These are phyloP conservation scores for Sarocladiaceae sp. DNA, from an alignment of 2,329 filamentous ascomycete species.

Conservation along the genomic window DNA sequence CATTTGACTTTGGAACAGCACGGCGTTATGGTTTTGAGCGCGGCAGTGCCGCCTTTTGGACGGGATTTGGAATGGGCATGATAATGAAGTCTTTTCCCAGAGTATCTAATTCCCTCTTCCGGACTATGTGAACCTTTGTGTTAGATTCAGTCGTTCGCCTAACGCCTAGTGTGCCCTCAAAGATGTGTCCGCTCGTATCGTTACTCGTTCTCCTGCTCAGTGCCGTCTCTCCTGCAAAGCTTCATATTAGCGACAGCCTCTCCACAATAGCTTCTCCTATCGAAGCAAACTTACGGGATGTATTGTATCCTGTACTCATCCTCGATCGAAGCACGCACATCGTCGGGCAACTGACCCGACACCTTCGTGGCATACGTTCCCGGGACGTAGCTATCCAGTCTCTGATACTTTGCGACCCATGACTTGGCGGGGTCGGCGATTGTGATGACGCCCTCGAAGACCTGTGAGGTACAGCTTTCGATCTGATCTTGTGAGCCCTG, in stretches of 20 bases:
- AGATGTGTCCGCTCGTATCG: not conserved
- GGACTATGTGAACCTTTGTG: not conserved
- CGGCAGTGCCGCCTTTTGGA: too few relatives aligned
- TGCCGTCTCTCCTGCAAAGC: slow-evolving; percentile 42
- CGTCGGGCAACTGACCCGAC: slow-evolving; percentile 70
- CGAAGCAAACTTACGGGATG: slow-evolving; percentile 53
- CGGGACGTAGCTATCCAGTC: slow-evolving; percentile 79
- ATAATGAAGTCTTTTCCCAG: not conserved
- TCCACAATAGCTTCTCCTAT: not conserved
- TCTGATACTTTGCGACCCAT: slow-evolving; percentile 97
- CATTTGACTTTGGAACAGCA: not conserved
- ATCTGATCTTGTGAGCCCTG: slow-evolving; percentile 74
- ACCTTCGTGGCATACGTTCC: slow-evolving; percentile 96
- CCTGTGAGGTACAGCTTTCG: slow-evolving; percentile 89
- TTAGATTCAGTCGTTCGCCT: not conserved
- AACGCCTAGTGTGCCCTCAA: slow-evolving; percentile 6
- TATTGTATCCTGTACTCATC: slow-evolving; percentile 62
- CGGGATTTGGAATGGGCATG: slow-evolving; percentile 12
- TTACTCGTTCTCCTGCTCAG: slow-evolving; percentile 33
- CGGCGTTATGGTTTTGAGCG: not conserved
- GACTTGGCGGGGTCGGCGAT: slow-evolving; percentile 77
- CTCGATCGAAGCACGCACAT: slow-evolving; percentile 56
- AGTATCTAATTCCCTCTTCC: not conserved
- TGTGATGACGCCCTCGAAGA: slow-evolving; percentile 89
- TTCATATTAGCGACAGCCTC: not conserved